Base-by-base conservation (phyloP, 2,329 filamentous ascomycete genomes). In the Trichoderma sp. region DNA sequence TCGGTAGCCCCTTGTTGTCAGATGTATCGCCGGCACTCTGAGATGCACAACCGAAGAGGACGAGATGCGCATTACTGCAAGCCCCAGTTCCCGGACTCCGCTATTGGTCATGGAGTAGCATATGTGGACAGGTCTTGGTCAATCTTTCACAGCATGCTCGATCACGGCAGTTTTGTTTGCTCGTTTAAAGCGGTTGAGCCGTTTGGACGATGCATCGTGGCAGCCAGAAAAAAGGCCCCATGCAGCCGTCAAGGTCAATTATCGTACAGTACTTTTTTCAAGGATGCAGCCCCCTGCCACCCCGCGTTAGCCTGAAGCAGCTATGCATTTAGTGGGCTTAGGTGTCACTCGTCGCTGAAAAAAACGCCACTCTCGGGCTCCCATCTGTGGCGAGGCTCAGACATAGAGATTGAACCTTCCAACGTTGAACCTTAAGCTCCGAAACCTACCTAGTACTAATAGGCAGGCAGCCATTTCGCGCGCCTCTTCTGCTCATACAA, bases 71-170 rank as follows among this genome's bases (percentile, higher is more conserved):
- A 60, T 67, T 39, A 45, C 52, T 25, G 67, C 29, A 25, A 42
- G 5, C 48, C 58, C 42, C 60, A 65, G 35, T 45, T 29, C 64
- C 68, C 69, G 64, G 68, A 60, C 32, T 45, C 52, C n/a, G 50
- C 13, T 22, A 56, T 37, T 32, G 3, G 45, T 25, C n/a, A 37
- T 5, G 42, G 42, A 25, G 42, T n/a, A 42, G 9, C 50, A n/a
- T 64, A 8, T n/a, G n/a, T 10, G 27, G 34, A 34, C 12, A 53
- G 29, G 27, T n/a, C 60, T 34, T 25, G 35, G 4, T 12, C 35
- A 8, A 22, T 42, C 5, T 25, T 54, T 32, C 48, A 53, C 60
- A 42, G 12, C 35, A 32, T 45, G 25, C 19, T 54, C 25, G 17
- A 54, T 15, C 25, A 8, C 35, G 29, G 34, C 34, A 34, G 17